Percentiles rank a stretch among this genome's conserved stretches.
These are phyloP conservation scores for Ilyonectria destructans DNA, from an alignment of 2,329 filamentous ascomycete genomes.

Conservation along the genomic window DNA sequence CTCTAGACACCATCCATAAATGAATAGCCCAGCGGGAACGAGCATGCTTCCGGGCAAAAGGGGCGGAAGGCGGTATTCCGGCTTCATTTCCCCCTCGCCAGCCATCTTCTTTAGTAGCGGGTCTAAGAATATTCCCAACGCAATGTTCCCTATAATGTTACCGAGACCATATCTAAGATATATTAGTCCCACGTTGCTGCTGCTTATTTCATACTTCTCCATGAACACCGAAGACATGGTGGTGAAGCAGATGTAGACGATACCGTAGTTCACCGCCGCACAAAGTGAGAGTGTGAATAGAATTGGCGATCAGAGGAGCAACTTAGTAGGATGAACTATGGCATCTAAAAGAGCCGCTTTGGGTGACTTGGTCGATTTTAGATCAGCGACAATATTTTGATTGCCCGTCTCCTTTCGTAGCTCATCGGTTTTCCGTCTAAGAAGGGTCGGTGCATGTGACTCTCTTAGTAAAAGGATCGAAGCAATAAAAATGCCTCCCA, in stretches of 20 bases:
- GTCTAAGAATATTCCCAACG: slow-evolving; percentile 26
- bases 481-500: too few species aligned
- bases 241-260: slow-evolving; percentile 68
- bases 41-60: slow-evolving; percentile 28
- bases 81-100: slow-evolving; percentile 24
- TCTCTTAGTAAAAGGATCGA: too few species aligned
- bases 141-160: slow-evolving; percentile 19
- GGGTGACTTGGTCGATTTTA: too few species aligned
- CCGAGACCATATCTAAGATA: slow-evolving; percentile 65
- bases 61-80: slow-evolving; percentile 37
- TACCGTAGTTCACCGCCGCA: slow-evolving; percentile 67
- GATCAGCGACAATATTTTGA: too few species aligned
- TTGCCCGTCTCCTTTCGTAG: too few species aligned
- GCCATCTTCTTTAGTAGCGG: slow-evolving; percentile 4
- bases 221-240: slow-evolving; percentile 67
- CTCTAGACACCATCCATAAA: slow-evolving; percentile 55
- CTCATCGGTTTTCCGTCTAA: too few species aligned
- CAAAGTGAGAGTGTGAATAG: slow-evolving; percentile 63
- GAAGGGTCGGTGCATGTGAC: too few species aligned
- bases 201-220: slow-evolving; percentile 51
- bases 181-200: slow-evolving; percentile 52
- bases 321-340: too few species aligned
- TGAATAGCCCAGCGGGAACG: slow-evolving; percentile 40
- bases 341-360: too few species aligned
- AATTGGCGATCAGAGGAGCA: slow-evolving; percentile 57